These are phyloP conservation scores for Fusarium globosum DNA, from an alignment of 2,329 filamentous ascomycete genomes.

Conservation along the genomic window DNA sequence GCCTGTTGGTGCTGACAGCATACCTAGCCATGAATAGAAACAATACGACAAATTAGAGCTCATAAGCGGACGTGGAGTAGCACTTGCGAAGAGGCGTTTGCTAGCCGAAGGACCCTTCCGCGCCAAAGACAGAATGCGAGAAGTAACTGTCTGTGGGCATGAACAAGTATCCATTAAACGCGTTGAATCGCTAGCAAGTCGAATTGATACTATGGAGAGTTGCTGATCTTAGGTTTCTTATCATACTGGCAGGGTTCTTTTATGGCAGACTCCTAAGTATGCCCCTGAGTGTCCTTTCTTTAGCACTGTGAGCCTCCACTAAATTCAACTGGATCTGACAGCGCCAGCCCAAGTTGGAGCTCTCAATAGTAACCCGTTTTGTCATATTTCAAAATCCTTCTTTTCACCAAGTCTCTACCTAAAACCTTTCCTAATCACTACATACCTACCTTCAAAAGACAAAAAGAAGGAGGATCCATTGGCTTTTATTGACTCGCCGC, in stretches of 20 bases:
- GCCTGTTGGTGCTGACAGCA: conserved; percentile 3
- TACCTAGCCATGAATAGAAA: conserved; percentile 36
- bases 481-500: neutral
- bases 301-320: conserved; percentile 31
- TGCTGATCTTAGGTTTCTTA: conserved; percentile 24
- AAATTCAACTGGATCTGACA: conserved; percentile 24
- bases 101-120: conserved; percentile 16
- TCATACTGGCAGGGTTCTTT: conserved; percentile 13
- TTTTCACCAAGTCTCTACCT: neutral
- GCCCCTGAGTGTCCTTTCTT: conserved; percentile 9
- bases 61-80: conserved; percentile 13
- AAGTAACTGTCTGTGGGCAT: neutral
- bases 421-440: neutral
- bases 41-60: conserved; percentile 18
- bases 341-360: conserved; percentile 24
- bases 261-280: neutral
- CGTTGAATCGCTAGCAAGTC: neutral
- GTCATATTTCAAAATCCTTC: conserved; percentile 9
- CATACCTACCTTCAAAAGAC: neutral
- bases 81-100: conserved; percentile 2
- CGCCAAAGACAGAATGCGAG: neutral
- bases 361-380: conserved; percentile 7
- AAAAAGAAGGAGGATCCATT: neutral
- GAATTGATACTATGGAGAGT: conserved; percentile 4
- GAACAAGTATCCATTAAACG: neutral